Evolutionary conservation across 2,329 filamentous ascomycete genomes (phyloP), one percentile per base, ranked within the genome.

Genomic region (Fusarium sp.): DNA sequence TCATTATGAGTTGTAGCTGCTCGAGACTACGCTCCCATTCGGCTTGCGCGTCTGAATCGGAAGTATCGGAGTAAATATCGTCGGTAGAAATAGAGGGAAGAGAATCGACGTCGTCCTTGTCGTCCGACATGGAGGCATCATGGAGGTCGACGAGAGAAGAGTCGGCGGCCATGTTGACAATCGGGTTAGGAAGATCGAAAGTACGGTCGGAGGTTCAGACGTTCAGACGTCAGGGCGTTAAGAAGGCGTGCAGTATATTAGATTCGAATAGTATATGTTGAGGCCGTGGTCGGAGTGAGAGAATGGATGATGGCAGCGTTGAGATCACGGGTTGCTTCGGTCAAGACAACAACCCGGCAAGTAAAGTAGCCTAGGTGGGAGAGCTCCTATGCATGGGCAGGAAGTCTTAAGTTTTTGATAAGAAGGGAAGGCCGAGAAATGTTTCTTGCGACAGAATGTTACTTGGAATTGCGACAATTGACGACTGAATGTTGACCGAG

Each of bases 11-110:
- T 82, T 99, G 94, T 62, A 99, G 81, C 81, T 99, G 96, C 79
- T 97, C 93, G 66, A 99, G 82, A 73, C 92, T 97, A 74, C 94
- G 92, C 73, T 95, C 91, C 96, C 96, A 99, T 81, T 99, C 95
- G 63, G 88, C 87, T 79, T 99, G 95, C 11, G 96, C 96, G 76
- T 98, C 95, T 38, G 91, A 93, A 62, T 91, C 83, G 62, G 65
- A 68, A 15, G 85, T 83, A 48, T 91, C 88, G 30, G 82, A 83
- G 69, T 83, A 83, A 49, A 81, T 73, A 34, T 90, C 88, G 49
- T 85, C 85, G 67, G 83, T 86, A 19, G 85, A 85, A 46, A 85
- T 81, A 54, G 89, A 91, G 21, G 89, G 88, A 21, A 91, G 83
- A 53, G 88, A 89, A 76, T 89, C 87, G 71, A 90, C 74, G 7